Evolutionary conservation across 257 asterid species (phyloP), one percentile per base, ranked within the genome.

Genomic region (Eustoma russellianum): DNA sequence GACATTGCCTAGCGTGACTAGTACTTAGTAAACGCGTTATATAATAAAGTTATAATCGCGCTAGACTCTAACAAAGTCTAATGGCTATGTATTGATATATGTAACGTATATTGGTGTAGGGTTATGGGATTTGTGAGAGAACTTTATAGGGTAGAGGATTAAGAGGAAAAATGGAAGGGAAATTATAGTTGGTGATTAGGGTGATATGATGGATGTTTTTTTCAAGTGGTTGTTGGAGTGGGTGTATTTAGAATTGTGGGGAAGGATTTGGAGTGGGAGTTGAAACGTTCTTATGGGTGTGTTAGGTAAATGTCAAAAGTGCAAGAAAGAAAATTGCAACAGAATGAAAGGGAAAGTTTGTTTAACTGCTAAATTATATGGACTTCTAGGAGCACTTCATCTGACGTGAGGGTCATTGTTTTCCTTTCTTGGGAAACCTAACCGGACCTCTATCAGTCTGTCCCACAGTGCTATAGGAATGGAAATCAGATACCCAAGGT

Each of bases 141-240:
- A 10, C 5, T 47, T 0, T 15, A 3, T 9, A 33, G 45, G 6
- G 5, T 15, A 38, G 57, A 46, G 71, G 71, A 59, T 52, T 52
- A 66, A 54, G 63, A 67, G 57, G 15, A 46, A 48, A 46, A 30
- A 24, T 66, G 24, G 17, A 5, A 24, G 38, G 52, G 35, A n/a
- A 19, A 18, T 64, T 53, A 55, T 70, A 77, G 64, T 1, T 53
- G 41, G 3, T 14, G 41, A 50, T 35, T 41, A 50, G 33, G 46
- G 44, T 16, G 19, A 14, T 34, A 18, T 17, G n/a, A n/a, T n/a
- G n/a, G n/a, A 13, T 38, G 51, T 58, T 57, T 55, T 60, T 73
- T 72, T 47, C 30, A 15, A 69, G 46, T 57, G 55, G 75, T 71
- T 50, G 79, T 78, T 76, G 81, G 75, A 69, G 83, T 79, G 75